Conservation (phyloP, 2,329 filamentous ascomycete species). For the Talaromyces sp. region DNA sequence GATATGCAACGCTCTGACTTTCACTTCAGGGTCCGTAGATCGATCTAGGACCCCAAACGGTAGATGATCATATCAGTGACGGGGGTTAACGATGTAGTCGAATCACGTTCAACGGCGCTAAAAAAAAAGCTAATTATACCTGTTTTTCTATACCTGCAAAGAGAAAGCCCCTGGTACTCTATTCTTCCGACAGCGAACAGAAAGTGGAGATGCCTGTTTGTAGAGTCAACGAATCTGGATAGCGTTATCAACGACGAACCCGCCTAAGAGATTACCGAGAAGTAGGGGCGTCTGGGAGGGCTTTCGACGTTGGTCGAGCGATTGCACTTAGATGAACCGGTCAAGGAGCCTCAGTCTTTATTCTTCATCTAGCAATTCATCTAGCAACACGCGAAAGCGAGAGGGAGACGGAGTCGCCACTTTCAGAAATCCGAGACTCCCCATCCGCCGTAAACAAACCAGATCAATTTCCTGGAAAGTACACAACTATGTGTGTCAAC, state of each 20-base stretch:
- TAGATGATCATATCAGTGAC: background rate
- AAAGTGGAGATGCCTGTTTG: background rate
- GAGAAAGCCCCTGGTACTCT: background rate
- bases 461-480: background rate
- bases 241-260: background rate
- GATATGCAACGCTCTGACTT: background rate
- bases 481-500: background rate
- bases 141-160: background rate
- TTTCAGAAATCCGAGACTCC: background rate
- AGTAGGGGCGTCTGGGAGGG: background rate
- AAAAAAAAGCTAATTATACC: background rate
- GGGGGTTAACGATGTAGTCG: background rate
- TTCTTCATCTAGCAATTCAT: background rate
- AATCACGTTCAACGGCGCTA: background rate
- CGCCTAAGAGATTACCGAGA: background rate
- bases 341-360: background rate
- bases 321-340: background rate
- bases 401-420: background rate
- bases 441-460: background rate
- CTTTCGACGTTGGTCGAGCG: background rate
- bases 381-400: background rate
- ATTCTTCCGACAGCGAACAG: background rate
- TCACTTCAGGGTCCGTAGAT: background rate
- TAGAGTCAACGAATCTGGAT: background rate
- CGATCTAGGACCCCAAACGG: background rate